Percentiles rank a stretch among this genome's conserved stretches.
phyloP scores from a whole-genome alignment of 1,139 yeast species.

The Blastobotrys malaysiensis region DNA sequence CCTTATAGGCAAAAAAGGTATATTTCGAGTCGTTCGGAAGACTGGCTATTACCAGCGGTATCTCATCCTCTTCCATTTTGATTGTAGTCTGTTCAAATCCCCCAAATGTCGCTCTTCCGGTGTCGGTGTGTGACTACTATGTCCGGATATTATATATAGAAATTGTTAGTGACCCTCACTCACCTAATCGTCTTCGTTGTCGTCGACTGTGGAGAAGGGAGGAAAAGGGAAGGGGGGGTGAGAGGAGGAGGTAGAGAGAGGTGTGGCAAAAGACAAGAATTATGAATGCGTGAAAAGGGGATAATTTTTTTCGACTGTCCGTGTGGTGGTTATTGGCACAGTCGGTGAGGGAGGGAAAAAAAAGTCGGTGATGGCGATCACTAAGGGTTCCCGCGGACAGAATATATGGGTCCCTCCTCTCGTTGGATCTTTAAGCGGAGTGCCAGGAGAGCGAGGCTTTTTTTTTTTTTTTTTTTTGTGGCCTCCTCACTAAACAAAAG shows the following conservation, averaged over 20 bases:
- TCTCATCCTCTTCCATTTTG: slow-evolving; percentile 5
- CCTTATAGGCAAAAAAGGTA: slow-evolving; percentile 10
- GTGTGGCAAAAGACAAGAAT: background rate
- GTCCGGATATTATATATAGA: background rate
- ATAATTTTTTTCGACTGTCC: background rate
- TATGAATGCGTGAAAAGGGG: background rate
- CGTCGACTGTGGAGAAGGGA: too few relatives aligned
- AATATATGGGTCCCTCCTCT: background rate
- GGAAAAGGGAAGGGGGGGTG: background rate
- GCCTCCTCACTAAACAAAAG: background rate
- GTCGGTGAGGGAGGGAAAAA: background rate
- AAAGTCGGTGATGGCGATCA: background rate
- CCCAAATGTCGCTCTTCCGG: background rate
- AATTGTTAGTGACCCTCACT: background rate
- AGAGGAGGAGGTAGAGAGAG: background rate
- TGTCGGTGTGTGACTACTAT: background rate
- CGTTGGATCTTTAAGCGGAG: background rate
- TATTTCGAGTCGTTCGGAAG: slow-evolving; percentile 2
- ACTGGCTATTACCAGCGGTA: slow-evolving; percentile 10
- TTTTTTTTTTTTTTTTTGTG: background rate
- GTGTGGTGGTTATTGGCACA: background rate
- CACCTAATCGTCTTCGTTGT: background rate
- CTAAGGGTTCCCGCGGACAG: background rate
- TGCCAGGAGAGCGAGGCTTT: background rate
- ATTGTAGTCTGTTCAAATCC: background rate